Percentiles rank a stretch among this genome's conserved stretches.
Evolutionary conservation across 768 basidiomycete species (phyloP).

Genomic region (Rhodosporidiobolus sp.): DNA sequence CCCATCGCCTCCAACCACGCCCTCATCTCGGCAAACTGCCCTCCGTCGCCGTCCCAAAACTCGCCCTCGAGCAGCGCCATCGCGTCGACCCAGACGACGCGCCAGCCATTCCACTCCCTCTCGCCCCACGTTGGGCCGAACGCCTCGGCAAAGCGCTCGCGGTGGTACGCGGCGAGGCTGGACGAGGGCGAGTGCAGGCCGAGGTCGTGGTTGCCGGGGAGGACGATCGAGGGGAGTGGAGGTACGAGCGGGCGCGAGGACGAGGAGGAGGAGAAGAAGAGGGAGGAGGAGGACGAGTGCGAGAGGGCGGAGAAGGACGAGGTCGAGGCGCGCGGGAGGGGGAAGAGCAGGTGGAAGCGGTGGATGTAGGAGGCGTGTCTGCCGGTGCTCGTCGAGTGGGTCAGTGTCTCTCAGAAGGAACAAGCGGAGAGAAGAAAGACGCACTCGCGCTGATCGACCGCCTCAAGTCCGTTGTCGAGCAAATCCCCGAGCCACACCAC

Average conservation of each 20-base stretch:
- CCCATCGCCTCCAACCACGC: conserved; percentile 57
- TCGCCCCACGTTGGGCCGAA: conserved; percentile 71
- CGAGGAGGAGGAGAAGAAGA: background rate
- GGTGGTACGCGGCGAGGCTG: conserved; percentile 47
- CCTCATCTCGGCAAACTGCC: conserved; percentile 48
- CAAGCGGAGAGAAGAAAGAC: conserved; percentile 46
- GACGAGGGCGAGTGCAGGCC: conserved; percentile 54
- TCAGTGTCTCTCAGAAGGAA: background rate
- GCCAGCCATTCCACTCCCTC: conserved; percentile 64
- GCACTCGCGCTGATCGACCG: conserved; percentile 67
- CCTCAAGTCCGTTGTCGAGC: conserved; percentile 76
- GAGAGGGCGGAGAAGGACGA: conserved; percentile 17
- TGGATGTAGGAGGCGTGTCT: conserved; percentile 72
- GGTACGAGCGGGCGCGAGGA: conserved; percentile 8
- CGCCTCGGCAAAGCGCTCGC: conserved; percentile 63
- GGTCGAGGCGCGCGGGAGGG: conserved; percentile 51
- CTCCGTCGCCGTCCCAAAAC: conserved; percentile 55
- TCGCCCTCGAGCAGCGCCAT: conserved; percentile 67
- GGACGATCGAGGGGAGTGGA: conserved; percentile 53
- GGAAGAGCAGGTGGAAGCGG: conserved; percentile 58
- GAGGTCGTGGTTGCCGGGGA: conserved; percentile 89
- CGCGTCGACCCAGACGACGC: conserved; percentile 68
- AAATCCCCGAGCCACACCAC: conserved; percentile 86
- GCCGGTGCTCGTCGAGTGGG: conserved; percentile 3
- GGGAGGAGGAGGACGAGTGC: background rate